phyloP scores from a whole-genome alignment of 306 rosid species.

The Glycine latifolia region DNA sequence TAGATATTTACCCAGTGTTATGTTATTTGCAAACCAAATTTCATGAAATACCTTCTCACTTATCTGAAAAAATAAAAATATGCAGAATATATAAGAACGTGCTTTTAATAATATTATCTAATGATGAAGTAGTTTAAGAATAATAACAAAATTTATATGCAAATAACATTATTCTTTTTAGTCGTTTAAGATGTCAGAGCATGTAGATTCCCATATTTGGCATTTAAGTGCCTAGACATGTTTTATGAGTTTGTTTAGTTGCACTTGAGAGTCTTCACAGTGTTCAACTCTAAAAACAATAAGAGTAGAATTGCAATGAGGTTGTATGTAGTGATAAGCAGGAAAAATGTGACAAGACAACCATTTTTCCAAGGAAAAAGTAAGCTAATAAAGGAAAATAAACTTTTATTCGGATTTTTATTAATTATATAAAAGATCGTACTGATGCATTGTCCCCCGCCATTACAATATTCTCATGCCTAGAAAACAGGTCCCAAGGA shows the following conservation, averaged over 20 bases:
- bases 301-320: conserved; percentile 21
- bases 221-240: not conserved
- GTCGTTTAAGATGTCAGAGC: not conserved
- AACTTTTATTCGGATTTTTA: conserved; percentile 23
- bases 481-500: conserved; percentile 27
- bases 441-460: not conserved
- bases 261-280: not conserved
- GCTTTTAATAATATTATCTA: not conserved
- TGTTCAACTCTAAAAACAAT: not conserved
- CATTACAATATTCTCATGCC: conserved; percentile 38
- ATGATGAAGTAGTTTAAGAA: not conserved
- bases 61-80: not conserved
- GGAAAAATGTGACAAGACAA: not conserved
- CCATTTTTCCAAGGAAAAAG: not conserved
- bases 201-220: not conserved
- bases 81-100: not conserved
- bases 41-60: not conserved
- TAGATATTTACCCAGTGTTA: not conserved
- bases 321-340: not conserved
- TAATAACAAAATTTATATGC: not conserved
- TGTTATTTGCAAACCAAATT: not conserved
- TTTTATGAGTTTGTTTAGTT: not conserved
- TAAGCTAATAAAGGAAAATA: not conserved
- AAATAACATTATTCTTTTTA: not conserved
- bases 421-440: conserved; percentile 14